Evolutionary conservation across 2,329 filamentous ascomycete species (phyloP).

Genomic region (Clarireedia monteithiana): DNA sequence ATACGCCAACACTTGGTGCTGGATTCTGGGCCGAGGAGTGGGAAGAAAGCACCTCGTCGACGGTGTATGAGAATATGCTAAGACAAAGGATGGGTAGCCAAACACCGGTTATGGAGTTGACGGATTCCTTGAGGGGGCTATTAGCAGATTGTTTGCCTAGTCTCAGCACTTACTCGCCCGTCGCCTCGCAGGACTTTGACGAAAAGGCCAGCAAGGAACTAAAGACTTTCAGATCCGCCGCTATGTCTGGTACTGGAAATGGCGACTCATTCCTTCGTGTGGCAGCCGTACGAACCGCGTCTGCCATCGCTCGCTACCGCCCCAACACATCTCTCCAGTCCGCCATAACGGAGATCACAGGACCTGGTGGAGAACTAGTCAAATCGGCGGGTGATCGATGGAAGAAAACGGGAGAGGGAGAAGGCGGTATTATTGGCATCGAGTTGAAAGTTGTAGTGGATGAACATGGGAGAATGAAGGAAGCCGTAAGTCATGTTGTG

Average conservation of each 20-base stretch:
- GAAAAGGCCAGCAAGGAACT: conserved; percentile 21
- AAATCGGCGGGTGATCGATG: conserved; percentile 67
- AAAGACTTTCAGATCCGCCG: conserved; percentile 33
- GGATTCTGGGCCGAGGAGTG: conserved; percentile 90
- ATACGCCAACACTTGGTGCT: conserved; percentile 75
- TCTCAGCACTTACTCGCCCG: conserved; percentile 28
- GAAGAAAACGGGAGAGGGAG: conserved; percentile 67
- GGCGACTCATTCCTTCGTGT: conserved; percentile 79
- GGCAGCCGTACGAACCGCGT: conserved; percentile 63
- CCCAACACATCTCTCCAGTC: conserved; percentile 37
- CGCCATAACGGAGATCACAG: conserved; percentile 59
- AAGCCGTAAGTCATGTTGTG: conserved; percentile 46
- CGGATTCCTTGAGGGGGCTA: conserved; percentile 38
- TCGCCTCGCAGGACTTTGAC: background rate
- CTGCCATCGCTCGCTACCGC: conserved; percentile 62
- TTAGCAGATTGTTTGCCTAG: conserved; percentile 53
- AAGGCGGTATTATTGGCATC: conserved; percentile 81
- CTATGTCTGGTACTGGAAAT: conserved; percentile 74
- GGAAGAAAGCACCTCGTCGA: conserved; percentile 34
- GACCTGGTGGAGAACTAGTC: conserved; percentile 65
- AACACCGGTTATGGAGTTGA: conserved; percentile 33
- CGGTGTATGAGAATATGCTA: conserved; percentile 23
- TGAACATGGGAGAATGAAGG: conserved; percentile 32
- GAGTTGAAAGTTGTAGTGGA: conserved; percentile 47
- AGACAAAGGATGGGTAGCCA: conserved; percentile 12